phyloP scores from a whole-genome alignment of 441 rosid genomes.

The Hura crepitans region DNA sequence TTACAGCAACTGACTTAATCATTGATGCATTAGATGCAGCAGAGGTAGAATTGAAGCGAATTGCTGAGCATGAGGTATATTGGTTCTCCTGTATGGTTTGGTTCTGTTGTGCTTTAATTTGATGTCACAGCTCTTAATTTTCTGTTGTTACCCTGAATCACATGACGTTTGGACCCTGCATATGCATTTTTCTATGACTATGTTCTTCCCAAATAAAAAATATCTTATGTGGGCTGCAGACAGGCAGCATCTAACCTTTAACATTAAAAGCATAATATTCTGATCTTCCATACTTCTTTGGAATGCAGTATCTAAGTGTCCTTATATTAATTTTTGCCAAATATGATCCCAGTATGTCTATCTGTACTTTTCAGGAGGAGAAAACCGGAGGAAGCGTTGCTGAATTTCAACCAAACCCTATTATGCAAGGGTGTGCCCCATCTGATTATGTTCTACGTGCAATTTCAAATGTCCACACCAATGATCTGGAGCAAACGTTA shows the following conservation, averaged over 20 bases:
- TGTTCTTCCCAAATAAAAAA: too few relatives aligned
- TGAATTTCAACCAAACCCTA: slow-evolving; percentile 55
- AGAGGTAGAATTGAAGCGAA: slow-evolving; percentile 56
- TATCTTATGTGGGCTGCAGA: neutral
- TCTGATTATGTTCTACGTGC: slow-evolving; percentile 72
- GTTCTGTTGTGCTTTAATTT: neutral
- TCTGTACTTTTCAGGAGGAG: slow-evolving; percentile 59
- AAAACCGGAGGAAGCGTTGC: slow-evolving; percentile 46
- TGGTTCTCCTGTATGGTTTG: slow-evolving; percentile 5
- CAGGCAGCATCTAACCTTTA: neutral
- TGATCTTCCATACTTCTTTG: neutral
- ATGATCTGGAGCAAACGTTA: slow-evolving; percentile 83
- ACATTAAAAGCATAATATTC: neutral
- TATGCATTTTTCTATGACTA: neutral
- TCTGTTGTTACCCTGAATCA: neutral
- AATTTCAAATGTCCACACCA: slow-evolving; percentile 63
- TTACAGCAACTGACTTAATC: slow-evolving; percentile 75
- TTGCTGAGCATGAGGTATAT: slow-evolving; percentile 66
- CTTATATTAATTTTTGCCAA: neutral
- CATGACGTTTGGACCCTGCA: neutral
- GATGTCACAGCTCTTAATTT: neutral
- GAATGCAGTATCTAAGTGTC: neutral
- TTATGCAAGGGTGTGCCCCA: slow-evolving; percentile 73
- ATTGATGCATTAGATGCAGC: slow-evolving; percentile 76
- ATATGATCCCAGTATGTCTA: neutral